A percentile compares a stretch with the other conserved stretches of the same genome.
Evolutionary conservation across 768 basidiomycete species (phyloP).

Genomic region (Mycena alexandri): DNA sequence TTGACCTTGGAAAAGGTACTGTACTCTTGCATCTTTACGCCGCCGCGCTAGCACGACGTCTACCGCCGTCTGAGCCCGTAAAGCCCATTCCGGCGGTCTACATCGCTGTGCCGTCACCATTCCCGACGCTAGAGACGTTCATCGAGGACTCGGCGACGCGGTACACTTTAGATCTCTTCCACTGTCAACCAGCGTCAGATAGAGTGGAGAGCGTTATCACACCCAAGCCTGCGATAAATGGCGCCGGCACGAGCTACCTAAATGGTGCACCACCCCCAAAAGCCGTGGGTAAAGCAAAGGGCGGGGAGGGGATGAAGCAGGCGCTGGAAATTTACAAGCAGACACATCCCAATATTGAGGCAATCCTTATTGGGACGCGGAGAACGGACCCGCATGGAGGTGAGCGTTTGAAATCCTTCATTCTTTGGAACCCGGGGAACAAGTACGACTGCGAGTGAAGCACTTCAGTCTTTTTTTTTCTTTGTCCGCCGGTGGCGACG

Average conservation of each 20-base stretch:
- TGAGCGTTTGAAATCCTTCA: constrained; percentile 51
- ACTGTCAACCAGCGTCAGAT: constrained; percentile 58
- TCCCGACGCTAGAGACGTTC: constrained; percentile 86
- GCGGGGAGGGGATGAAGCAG: constrained; percentile 80
- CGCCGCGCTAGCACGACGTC: constrained; percentile 70
- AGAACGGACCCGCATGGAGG: constrained; percentile 95
- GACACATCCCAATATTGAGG: constrained; percentile 74
- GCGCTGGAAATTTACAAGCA: constrained; percentile 82
- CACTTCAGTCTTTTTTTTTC: no score
- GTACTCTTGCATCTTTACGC: constrained; percentile 93
- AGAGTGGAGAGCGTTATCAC: constrained; percentile 64
- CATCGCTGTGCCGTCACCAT: constrained; percentile 92
- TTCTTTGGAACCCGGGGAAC: not conserved
- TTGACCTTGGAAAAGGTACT: constrained; percentile 71
- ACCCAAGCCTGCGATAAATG: constrained; percentile 43
- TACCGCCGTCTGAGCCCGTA: constrained; percentile 49
- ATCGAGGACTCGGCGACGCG: constrained; percentile 69
- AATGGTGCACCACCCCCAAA: constrained; percentile 41
- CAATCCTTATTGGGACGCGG: constrained; percentile 91
- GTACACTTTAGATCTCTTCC: constrained; percentile 85
- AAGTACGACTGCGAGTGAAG: no score
- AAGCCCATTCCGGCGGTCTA: constrained; percentile 78
- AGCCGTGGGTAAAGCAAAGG: constrained; percentile 66
- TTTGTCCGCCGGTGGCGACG: no score
- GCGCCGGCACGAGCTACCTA: constrained; percentile 40